These are phyloP conservation scores for Amaranthus tricolor DNA, from an alignment of 179 eudicot species.

Conservation along the genomic window DNA sequence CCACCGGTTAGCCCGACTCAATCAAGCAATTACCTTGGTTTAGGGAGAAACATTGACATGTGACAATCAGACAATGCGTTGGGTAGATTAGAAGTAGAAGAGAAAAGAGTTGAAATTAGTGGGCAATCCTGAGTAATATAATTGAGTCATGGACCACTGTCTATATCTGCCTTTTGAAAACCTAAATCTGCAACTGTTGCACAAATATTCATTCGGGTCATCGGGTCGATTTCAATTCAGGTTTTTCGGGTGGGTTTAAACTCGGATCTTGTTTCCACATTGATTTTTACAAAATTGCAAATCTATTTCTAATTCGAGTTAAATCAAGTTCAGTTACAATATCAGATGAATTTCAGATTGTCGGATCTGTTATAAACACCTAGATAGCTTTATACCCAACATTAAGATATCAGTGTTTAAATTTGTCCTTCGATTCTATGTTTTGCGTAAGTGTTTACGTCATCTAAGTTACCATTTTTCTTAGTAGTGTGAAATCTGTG, in stretches of 20 bases:
- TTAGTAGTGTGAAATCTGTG: neutral
- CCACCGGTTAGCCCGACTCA: no score
- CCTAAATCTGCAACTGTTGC: neutral
- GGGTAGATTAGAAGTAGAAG: neutral
- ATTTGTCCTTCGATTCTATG: slow-evolving; percentile 12
- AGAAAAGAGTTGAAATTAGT: neutral
- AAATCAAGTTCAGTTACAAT: no score
- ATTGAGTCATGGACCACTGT: slow-evolving; percentile 29
- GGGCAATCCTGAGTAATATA: slow-evolving; percentile 19
- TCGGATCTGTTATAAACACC: no score
- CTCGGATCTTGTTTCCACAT: no score
- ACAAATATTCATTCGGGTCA: neutral
- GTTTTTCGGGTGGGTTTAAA: no score
- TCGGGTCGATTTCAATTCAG: no score
- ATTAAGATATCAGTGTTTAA: neutral
- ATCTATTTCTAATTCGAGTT: no score
- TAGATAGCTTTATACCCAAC: no score
- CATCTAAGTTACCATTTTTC: slow-evolving; percentile 9
- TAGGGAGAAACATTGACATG: no score
- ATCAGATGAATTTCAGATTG: no score
- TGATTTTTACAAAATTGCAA: no score
- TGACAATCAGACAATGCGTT: neutral
- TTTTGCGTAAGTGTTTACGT: slow-evolving; percentile 34
- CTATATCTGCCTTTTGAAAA: neutral
- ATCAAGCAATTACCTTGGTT: no score